phyloP scores from a whole-genome alignment of 2,329 filamentous ascomycete genomes.

The Phialophora tarda region DNA sequence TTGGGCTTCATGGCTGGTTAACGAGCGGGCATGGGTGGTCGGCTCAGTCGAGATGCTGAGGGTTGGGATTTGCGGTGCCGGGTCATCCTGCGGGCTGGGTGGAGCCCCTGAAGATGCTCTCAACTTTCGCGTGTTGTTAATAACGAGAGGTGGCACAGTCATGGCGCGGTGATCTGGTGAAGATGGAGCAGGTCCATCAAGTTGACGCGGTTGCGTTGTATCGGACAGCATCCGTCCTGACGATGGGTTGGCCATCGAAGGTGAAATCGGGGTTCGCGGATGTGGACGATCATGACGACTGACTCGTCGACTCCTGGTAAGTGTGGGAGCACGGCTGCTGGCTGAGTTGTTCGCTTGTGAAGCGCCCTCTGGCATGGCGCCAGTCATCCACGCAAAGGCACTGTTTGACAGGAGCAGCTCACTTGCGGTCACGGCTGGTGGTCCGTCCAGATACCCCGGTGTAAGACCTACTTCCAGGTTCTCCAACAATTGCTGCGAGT shows the following conservation, averaged over 20 bases:
- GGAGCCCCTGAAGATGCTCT: background rate
- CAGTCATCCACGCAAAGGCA: slow-evolving; percentile 22
- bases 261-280: background rate
- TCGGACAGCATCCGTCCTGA: background rate
- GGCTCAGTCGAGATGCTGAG: background rate
- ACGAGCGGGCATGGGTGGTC: background rate
- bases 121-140: background rate
- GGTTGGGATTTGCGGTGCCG: no score
- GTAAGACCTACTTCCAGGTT: slow-evolving; percentile 7
- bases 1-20: background rate
- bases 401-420: slow-evolving; percentile 6
- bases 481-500: slow-evolving; percentile 18
- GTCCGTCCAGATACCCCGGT: background rate
- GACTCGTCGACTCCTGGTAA: background rate
- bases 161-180: background rate
- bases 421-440: background rate
- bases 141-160: background rate
- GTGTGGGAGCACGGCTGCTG: background rate
- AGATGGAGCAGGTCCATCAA: background rate
- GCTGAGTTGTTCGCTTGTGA: background rate
- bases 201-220: background rate
- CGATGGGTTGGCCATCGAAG: background rate
- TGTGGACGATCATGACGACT: slow-evolving; percentile 3
- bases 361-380: background rate
- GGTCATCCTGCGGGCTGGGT: background rate